phyloP scores from a whole-genome alignment of 345 rosid species.

The Euphorbia pulcherrima region DNA sequence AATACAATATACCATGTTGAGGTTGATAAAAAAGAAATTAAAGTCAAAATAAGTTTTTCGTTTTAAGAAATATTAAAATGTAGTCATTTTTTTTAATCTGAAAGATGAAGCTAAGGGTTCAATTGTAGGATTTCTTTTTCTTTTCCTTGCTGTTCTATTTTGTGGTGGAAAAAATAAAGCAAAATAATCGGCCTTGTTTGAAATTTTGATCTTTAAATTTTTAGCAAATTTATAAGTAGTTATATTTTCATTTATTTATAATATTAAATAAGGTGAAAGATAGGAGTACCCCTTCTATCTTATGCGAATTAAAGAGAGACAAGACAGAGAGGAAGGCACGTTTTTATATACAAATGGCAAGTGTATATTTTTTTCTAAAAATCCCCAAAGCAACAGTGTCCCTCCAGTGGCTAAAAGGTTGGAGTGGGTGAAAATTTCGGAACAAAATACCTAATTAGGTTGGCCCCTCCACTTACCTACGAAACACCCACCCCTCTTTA shows the following conservation, averaged over 20 bases:
- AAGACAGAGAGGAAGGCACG: slow-evolving; percentile 1
- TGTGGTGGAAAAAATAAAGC: slow-evolving; percentile 29
- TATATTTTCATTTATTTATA: background rate
- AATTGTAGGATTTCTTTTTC: background rate
- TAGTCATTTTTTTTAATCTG: slow-evolving; percentile 3
- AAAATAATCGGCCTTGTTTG: slow-evolving; percentile 38
- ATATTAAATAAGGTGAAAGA: too few species aligned
- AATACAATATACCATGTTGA: slow-evolving; percentile 24
- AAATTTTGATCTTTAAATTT: slow-evolving; percentile 36
- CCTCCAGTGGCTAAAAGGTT: too few species aligned
- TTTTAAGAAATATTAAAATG: background rate
- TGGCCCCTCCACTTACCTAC: too few species aligned
- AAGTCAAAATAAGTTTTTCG: slow-evolving; percentile 7
- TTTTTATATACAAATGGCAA: background rate
- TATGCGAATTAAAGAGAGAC: background rate
- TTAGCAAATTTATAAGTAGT: slow-evolving; percentile 24
- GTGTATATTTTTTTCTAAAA: too few species aligned
- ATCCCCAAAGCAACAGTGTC: too few species aligned
- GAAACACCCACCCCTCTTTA: too few species aligned
- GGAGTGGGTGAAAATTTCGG: too few species aligned
- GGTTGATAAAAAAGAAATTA: background rate
- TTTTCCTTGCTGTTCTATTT: background rate
- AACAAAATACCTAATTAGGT: too few species aligned
- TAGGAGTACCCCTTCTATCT: too few species aligned
- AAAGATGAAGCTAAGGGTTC: background rate